phyloP scores from a whole-genome alignment of 768 basidiomycete species.

The Cyclocybe aegerita region DNA sequence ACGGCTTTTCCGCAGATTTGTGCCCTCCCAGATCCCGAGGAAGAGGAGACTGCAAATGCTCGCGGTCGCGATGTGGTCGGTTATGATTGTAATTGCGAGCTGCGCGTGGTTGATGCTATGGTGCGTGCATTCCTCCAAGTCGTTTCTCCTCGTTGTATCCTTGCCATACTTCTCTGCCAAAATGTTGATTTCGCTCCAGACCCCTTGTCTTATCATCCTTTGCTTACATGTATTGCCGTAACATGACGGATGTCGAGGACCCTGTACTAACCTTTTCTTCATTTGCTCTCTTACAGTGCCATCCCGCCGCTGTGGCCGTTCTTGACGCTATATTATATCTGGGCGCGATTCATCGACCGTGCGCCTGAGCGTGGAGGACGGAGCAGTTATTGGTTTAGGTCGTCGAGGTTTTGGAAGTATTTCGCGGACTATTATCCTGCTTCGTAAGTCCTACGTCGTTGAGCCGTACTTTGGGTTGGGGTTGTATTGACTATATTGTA shows the following conservation, averaged over 20 bases:
- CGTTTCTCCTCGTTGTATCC: not conserved
- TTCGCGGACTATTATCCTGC: conserved; percentile 93
- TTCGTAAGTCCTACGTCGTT: conserved; percentile 54
- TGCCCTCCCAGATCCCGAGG: conserved; percentile 81
- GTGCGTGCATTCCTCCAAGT: conserved; percentile 41
- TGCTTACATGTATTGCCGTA: not conserved
- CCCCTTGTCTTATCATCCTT: not conserved
- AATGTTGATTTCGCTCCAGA: not conserved
- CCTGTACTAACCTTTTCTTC: not conserved
- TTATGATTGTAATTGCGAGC: conserved; percentile 67
- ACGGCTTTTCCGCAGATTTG: conserved; percentile 53
- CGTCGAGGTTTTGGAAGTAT: conserved; percentile 74
- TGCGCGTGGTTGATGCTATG: conserved; percentile 77
- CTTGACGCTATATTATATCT: conserved; percentile 72
- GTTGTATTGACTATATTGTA: conserved; percentile 31
- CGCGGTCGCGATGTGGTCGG: conserved; percentile 85
- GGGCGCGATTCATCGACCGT: conserved; percentile 74
- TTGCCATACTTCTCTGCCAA: not conserved
- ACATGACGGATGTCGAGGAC: not conserved
- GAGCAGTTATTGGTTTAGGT: conserved; percentile 73
- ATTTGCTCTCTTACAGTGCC: conserved; percentile 51
- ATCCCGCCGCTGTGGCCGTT: conserved; percentile 89
- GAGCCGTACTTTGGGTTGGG: not conserved
- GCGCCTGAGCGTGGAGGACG: conserved; percentile 75
- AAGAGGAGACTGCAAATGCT: conserved; percentile 87